Evolutionary conservation across 208 protist genomes (phyloP), one percentile per base, ranked within the genome.

Genomic region (Angomonas ambiguus): DNA sequence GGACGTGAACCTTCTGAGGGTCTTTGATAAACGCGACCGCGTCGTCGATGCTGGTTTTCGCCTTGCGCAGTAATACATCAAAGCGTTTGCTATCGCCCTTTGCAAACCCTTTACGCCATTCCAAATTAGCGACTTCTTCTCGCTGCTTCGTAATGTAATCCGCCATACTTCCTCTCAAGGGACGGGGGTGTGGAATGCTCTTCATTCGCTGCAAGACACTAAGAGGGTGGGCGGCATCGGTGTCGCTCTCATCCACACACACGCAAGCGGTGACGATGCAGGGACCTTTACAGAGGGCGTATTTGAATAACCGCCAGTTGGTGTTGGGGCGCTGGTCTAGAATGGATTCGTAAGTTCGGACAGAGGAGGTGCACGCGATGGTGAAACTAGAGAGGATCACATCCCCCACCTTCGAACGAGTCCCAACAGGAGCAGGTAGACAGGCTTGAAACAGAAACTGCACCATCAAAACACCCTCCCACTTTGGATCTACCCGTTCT

Each of bases 361-460:
- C 45, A 31, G 30, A 72, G 13, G 41, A 51, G 13, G 70, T 67
- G 57, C 18, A 51, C 31, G 71, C 64, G 13, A 84, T 51, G 11
- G 74, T 76, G 67, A 84, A 84, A 65, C 66, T 77, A 0, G 79
- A 74, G 5, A 84, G 64, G 13, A 84, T 65, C 1, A 84, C 77
- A 51, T 84, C 79, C 57, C 48, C 41, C 8, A 27, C 22, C 58
- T 34, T 61, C 25, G n/a, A 20, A 34, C 33, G 60, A 2, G 13
- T 18, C 20, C 32, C 25, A 8, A 2, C 45, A 6, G 20, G 51
- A n/a, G 69, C n/a, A 1, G 16, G 34, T 1, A 71, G 24, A 25
- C 63, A 75, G 65, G 58, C 72, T 31, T 78, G 72, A 25, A 71
- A 66, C 0, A 69, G 67, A 22, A 78, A 77, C 59, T 82, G 77